A percentile compares a stretch with the other conserved stretches of the same genome.
Conservation (phyloP, 495 filamentous ascomycete genomes). For the Podospora tetraspora region DNA sequence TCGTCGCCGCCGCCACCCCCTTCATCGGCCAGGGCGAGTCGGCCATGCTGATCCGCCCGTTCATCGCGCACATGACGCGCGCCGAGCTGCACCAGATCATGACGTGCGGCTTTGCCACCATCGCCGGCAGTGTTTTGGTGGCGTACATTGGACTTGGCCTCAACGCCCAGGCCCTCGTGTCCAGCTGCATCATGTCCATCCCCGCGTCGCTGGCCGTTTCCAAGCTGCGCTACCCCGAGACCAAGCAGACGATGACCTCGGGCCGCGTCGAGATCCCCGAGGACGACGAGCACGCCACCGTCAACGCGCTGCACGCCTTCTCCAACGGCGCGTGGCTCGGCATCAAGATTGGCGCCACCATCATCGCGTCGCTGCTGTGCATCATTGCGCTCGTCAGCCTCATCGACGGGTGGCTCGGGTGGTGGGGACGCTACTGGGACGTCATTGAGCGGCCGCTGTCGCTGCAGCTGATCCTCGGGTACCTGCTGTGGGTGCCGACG, state of each 20-base stretch:
- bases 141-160: constrained; percentile 77
- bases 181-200: constrained; percentile 89
- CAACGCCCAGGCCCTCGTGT: constrained; percentile 79
- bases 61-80: constrained; percentile 72
- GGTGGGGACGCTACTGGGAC: constrained; percentile 84
- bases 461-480: constrained; percentile 71
- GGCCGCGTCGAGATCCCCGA: constrained; percentile 75
- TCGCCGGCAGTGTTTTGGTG: constrained; percentile 68
- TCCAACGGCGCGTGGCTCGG: constrained; percentile 84
- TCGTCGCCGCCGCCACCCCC: constrained; percentile 88
- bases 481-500: constrained; percentile 76
- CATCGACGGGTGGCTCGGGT: constrained; percentile 70
- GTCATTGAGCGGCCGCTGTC: constrained; percentile 57
- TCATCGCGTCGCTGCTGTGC: constrained; percentile 69
- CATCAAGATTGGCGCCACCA: constrained; percentile 84
- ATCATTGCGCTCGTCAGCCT: constrained; percentile 78
- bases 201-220: constrained; percentile 81
- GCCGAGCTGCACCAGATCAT: constrained; percentile 89
- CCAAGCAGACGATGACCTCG: constrained; percentile 75
- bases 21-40: constrained; percentile 94
- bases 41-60: constrained; percentile 85
- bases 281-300: constrained; percentile 59
- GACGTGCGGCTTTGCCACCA: constrained; percentile 64
- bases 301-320: constrained; percentile 80
- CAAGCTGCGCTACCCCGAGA: constrained; percentile 84